These are phyloP conservation scores for Gentiana straminea DNA, from an alignment of 257 asterid species.

Conservation along the genomic window DNA sequence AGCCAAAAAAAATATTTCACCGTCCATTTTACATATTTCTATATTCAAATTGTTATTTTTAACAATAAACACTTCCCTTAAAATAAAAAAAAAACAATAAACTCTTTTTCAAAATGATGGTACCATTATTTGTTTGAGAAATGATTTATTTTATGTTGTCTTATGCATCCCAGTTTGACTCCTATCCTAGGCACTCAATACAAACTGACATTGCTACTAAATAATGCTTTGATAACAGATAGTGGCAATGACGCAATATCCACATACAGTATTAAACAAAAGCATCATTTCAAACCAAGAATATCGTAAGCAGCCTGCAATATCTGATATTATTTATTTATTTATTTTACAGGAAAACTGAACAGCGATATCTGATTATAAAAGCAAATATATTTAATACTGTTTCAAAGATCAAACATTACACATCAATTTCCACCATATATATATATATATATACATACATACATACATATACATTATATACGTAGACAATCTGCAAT, in stretches of 20 bases:
- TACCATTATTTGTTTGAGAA: no score
- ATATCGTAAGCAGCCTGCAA: background rate
- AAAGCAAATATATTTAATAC: background rate
- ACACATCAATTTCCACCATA: background rate
- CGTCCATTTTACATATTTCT: no score
- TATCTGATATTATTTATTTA: no score
- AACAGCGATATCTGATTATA: background rate
- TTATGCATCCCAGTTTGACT: background rate
- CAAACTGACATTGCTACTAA: background rate
- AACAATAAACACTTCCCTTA: no score
- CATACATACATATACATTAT: background rate
- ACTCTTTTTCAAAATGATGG: no score
- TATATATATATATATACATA: background rate
- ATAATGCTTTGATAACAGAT: background rate
- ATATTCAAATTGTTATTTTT: no score
- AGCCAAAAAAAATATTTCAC: no score
- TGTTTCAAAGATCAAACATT: no score
- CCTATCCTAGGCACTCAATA: background rate
- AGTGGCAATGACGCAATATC: no score
- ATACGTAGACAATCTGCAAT: background rate
- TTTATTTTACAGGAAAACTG: no score
- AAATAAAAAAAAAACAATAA: no score
- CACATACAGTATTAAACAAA: background rate
- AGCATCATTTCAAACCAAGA: conserved; percentile 1
- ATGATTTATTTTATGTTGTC: background rate